phyloP scores from a whole-genome alignment of 2,329 filamentous ascomycete species.

The Pseudogymnoascus sp. region DNA sequence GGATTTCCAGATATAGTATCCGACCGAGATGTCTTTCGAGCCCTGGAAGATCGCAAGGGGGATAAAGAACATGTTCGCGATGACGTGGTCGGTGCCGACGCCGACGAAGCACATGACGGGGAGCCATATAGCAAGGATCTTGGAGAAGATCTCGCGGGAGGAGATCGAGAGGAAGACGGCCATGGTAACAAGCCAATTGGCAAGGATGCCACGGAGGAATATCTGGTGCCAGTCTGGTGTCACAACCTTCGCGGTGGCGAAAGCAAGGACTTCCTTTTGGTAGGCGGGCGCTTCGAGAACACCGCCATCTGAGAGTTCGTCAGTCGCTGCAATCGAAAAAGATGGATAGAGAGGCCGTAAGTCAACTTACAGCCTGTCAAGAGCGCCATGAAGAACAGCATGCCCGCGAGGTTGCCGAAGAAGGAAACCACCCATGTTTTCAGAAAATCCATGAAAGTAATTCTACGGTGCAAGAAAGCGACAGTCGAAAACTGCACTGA shows the following conservation, averaged over 20 bases:
- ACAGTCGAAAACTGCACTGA: constrained; percentile 34
- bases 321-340: neutral
- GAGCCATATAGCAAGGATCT: constrained; percentile 50
- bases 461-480: constrained; percentile 36
- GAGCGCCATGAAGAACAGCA: constrained; percentile 40
- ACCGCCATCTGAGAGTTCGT: constrained; percentile 33
- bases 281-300: constrained; percentile 39
- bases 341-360: neutral
- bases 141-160: constrained; percentile 44
- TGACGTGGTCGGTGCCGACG: constrained; percentile 47
- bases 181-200: constrained; percentile 51
- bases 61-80: constrained; percentile 48
- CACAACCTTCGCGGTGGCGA: constrained; percentile 43
- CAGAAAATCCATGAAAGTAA: constrained; percentile 27
- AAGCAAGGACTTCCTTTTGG: constrained; percentile 36
- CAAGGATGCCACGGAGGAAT: constrained; percentile 46
- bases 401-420: constrained; percentile 42
- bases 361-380: constrained; percentile 39
- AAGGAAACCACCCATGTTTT: constrained; percentile 40
- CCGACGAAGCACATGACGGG: constrained; percentile 49
- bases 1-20: constrained; percentile 51
- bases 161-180: constrained; percentile 43
- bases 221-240: constrained; percentile 44
- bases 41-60: constrained; percentile 44
- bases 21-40: constrained; percentile 35